Evolutionary conservation across 129 eudicot species (phyloP).

Genomic region (Chrysanthemum makinoi): DNA sequence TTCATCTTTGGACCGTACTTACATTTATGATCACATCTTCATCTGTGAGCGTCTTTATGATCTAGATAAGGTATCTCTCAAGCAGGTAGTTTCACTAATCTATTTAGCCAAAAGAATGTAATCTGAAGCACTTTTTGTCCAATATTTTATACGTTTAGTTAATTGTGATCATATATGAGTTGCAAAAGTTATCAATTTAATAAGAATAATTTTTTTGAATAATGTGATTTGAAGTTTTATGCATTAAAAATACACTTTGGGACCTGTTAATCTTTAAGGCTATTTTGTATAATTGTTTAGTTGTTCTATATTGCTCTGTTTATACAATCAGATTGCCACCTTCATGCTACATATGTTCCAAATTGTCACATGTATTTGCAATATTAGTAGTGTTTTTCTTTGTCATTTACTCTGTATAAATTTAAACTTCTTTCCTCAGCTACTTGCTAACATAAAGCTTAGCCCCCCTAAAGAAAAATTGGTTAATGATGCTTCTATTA

Average conservation of each 20-base stretch:
- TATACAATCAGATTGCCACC: neutral
- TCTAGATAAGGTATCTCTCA: conserved; percentile 50
- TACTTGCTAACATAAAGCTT: conserved; percentile 45
- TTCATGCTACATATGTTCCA: neutral
- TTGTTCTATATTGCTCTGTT: too few relatives aligned
- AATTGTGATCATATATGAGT: too few relatives aligned
- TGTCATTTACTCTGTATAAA: neutral
- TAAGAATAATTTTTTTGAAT: too few relatives aligned
- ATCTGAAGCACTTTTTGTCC: neutral
- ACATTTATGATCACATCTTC: conserved; percentile 46
- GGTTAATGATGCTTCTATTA: conserved; percentile 32
- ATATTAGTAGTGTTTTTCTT: neutral
- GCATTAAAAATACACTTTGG: neutral
- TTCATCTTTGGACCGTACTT: conserved; percentile 28
- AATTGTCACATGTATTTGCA: neutral
- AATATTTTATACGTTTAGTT: too few relatives aligned
- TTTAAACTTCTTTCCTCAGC: conserved; percentile 25
- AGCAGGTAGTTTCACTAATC: conserved; percentile 44
- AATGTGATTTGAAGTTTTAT: neutral
- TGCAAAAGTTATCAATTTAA: too few relatives aligned
- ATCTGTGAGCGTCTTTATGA: conserved; percentile 57
- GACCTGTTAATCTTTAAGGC: neutral
- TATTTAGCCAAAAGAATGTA: neutral
- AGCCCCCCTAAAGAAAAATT: conserved; percentile 28
- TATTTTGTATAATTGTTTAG: neutral